Conservation (phyloP, 768 basidiomycete species). For the Cystofilobasidium ferigula region DNA sequence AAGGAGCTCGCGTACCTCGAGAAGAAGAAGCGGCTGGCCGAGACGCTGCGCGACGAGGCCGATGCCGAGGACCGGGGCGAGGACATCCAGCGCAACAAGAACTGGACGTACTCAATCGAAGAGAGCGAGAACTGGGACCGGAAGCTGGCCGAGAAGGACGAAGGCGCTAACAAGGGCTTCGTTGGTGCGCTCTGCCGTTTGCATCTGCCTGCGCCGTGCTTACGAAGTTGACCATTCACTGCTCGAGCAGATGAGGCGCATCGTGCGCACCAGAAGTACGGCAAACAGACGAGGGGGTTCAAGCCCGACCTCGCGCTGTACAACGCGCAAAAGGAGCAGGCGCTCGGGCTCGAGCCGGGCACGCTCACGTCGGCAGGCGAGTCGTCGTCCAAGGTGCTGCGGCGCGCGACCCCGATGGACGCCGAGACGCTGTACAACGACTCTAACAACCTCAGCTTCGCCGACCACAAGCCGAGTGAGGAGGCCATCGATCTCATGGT, state of each 20-base stretch:
- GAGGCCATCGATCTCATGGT: constrained; percentile 90
- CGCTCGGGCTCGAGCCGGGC: constrained; percentile 63
- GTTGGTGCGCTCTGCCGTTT: constrained; percentile 54
- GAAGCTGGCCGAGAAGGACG: constrained; percentile 59
- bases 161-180: constrained; percentile 80
- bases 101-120: constrained; percentile 91
- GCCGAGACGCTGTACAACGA: constrained; percentile 79
- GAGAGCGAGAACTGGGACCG: constrained; percentile 94
- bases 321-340: constrained; percentile 77
- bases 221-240: background rate
- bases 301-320: constrained; percentile 81
- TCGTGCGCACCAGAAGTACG: constrained; percentile 76
- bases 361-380: constrained; percentile 48
- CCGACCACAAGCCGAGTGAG: constrained; percentile 87
- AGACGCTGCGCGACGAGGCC: constrained; percentile 67
- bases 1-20: constrained; percentile 76
- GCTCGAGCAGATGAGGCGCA: constrained; percentile 64
- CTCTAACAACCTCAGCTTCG: constrained; percentile 82
- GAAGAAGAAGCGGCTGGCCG: constrained; percentile 79
- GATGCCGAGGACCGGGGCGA: constrained; percentile 22
- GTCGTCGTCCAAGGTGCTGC: constrained; percentile 46
- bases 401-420: constrained; percentile 23
- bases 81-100: constrained; percentile 77
- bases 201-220: background rate
- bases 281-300: constrained; percentile 76